Conservation (phyloP, 2,329 filamentous ascomycete species). For the Ascochyta viciae-villosae region DNA sequence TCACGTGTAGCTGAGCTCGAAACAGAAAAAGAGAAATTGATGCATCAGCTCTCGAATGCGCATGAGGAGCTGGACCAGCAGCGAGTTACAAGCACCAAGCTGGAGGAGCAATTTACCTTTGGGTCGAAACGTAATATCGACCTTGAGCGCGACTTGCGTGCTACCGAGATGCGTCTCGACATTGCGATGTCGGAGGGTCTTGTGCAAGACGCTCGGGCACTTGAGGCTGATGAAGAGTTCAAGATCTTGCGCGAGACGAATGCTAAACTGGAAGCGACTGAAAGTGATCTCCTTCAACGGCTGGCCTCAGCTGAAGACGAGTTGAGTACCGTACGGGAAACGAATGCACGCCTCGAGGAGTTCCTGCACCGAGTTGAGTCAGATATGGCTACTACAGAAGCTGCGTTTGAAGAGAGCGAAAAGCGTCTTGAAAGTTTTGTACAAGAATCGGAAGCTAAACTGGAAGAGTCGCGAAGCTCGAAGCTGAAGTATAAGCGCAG, state of each 20-base stretch:
- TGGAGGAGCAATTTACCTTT: constrained; percentile 18
- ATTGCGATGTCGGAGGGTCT: constrained; percentile 31
- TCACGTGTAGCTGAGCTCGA: constrained; percentile 28
- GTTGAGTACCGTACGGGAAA: constrained; percentile 33
- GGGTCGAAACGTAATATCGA: constrained; percentile 12
- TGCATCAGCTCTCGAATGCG: constrained; percentile 21
- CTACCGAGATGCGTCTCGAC: constrained; percentile 30
- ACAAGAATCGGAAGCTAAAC: constrained; percentile 38
- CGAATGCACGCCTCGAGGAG: constrained; percentile 41
- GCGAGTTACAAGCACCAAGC: constrained; percentile 15
- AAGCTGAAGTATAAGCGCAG: constrained; percentile 43
- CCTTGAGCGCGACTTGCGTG: constrained; percentile 29
- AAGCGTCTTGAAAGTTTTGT: constrained; percentile 37
- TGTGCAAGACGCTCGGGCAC: constrained; percentile 25
- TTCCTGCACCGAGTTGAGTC: constrained; percentile 42
- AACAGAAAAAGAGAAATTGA: constrained; percentile 25
- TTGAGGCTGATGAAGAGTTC: constrained; percentile 40
- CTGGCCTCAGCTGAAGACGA: constrained; percentile 44
- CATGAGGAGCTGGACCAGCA: constrained; percentile 23
- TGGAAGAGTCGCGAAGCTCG: constrained; percentile 34
- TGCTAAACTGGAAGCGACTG: constrained; percentile 35
- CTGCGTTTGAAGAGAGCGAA: constrained; percentile 40
- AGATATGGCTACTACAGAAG: constrained; percentile 41
- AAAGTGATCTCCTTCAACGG: constrained; percentile 36
- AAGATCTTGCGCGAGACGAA: constrained; percentile 35